phyloP scores from a whole-genome alignment of 176 grass and related monocot genomes.

The Zea luxurians region DNA sequence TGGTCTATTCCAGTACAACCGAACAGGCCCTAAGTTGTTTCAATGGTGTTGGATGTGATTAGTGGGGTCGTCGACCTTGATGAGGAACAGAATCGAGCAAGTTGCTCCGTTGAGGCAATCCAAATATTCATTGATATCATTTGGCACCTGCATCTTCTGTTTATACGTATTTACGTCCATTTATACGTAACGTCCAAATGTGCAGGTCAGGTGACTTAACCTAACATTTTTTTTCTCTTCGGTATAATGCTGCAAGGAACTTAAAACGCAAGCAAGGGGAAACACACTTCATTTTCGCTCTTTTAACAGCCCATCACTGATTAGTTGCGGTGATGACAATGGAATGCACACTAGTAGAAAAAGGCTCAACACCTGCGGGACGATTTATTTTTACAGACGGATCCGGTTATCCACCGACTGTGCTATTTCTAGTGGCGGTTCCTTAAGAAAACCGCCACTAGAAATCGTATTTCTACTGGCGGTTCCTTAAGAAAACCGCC shows the following conservation, averaged over 20 bases:
- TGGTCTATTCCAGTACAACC: too few species aligned
- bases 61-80: conserved; percentile 9
- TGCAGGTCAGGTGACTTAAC: not conserved
- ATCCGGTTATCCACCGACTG: too few species aligned
- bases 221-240: not conserved
- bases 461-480: too few species aligned
- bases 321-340: not conserved
- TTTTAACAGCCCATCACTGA: not conserved
- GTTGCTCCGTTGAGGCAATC: not conserved
- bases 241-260: not conserved
- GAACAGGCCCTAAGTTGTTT: too few species aligned
- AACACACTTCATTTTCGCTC: not conserved
- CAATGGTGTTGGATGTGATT: not conserved
- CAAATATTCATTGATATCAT: not conserved
- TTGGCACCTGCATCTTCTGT: not conserved
- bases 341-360: too few species aligned
- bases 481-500: too few species aligned
- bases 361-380: too few species aligned
- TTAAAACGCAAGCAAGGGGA: not conserved
- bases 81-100: not conserved
- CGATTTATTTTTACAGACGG: too few species aligned
- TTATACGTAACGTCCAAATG: not conserved
- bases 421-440: too few species aligned
- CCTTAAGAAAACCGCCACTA: too few species aligned
- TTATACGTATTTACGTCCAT: not conserved